Evolutionary conservation across 352 stramenopile genomes (phyloP).

Genomic region (Phytophthora sp.): DNA sequence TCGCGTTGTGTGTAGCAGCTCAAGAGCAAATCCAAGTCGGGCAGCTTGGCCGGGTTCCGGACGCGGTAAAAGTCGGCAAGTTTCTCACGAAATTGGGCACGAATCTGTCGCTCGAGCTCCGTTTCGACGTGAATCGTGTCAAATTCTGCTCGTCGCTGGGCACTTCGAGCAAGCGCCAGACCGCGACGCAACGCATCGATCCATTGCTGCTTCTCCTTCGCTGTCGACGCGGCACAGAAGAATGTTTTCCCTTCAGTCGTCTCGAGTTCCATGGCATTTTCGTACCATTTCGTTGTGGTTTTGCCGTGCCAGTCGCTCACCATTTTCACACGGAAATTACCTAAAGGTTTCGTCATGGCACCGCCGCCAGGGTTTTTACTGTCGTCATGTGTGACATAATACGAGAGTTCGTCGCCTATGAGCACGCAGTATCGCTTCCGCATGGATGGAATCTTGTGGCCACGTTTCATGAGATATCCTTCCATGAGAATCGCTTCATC

Average conservation of each 20-base stretch:
- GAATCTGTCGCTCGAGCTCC: constrained; percentile 28
- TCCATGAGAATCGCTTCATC: constrained; percentile 59
- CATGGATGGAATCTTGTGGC: constrained; percentile 77
- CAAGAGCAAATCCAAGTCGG: constrained; percentile 55
- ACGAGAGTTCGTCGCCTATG: constrained; percentile 52
- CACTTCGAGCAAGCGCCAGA: constrained; percentile 42
- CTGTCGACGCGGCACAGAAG: constrained; percentile 65
- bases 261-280: constrained; percentile 73
- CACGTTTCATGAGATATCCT: constrained; percentile 78
- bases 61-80: constrained; percentile 61
- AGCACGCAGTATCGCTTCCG: constrained; percentile 79
- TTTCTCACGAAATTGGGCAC: constrained; percentile 43
- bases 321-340: constrained; percentile 53
- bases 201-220: constrained; percentile 68
- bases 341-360: constrained; percentile 29
- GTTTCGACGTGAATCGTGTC: constrained; percentile 9
- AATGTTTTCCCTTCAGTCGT: constrained; percentile 71
- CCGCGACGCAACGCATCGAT: constrained; percentile 63
- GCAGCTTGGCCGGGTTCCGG: constrained; percentile 57
- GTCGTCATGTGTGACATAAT: constrained; percentile 78
- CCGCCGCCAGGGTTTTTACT: constrained; percentile 48
- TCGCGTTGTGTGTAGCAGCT: constrained; percentile 55
- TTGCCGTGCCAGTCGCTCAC: constrained; percentile 79
- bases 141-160: constrained; percentile 10
- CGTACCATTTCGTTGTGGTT: constrained; percentile 56